A percentile compares a stretch with the other conserved stretches of the same genome.
Conservation (phyloP, 2,329 filamentous ascomycete genomes). For the Byssoonygena ceratinophila region DNA sequence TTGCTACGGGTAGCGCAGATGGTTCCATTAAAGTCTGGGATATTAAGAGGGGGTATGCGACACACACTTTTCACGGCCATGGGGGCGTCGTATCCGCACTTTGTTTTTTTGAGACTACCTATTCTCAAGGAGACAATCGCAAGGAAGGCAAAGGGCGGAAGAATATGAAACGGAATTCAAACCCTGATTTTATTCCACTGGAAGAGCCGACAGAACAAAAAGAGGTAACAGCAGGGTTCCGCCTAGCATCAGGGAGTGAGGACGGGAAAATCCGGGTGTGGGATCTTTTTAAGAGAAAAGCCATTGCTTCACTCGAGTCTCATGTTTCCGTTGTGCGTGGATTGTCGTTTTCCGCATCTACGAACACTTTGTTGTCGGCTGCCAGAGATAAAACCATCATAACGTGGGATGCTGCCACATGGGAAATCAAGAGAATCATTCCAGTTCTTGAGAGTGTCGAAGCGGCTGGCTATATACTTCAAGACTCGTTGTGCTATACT, state of each 20-base stretch:
- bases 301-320: conserved; percentile 68
- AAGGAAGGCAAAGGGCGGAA: conserved; percentile 39
- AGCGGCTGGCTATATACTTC: conserved; percentile 64
- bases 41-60: conserved; percentile 76
- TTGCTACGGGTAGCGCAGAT: conserved; percentile 88
- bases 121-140: conserved; percentile 17
- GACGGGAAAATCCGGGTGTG: conserved; percentile 87
- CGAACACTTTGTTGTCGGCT: conserved; percentile 68
- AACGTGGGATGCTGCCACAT: conserved; percentile 77
- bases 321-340: conserved; percentile 92
- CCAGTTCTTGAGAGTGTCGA: conserved; percentile 81
- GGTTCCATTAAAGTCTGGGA: conserved; percentile 96
- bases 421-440: conserved; percentile 70
- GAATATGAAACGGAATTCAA: conserved; percentile 21
- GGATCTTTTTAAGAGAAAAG: conserved; percentile 76
- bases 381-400: conserved; percentile 90
- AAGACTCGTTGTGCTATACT: conserved; percentile 64
- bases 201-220: not conserved
- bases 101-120: conserved; percentile 65
- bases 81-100: conserved; percentile 84
- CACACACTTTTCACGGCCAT: conserved; percentile 89
- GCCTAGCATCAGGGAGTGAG: conserved; percentile 82
- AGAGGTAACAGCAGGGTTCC: conserved; percentile 49
- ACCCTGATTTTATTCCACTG: conserved; percentile 26
- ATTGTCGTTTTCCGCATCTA: conserved; percentile 65